Conservation (phyloP, 202 grass and related monocot genomes). For the Carex arenaria region DNA sequence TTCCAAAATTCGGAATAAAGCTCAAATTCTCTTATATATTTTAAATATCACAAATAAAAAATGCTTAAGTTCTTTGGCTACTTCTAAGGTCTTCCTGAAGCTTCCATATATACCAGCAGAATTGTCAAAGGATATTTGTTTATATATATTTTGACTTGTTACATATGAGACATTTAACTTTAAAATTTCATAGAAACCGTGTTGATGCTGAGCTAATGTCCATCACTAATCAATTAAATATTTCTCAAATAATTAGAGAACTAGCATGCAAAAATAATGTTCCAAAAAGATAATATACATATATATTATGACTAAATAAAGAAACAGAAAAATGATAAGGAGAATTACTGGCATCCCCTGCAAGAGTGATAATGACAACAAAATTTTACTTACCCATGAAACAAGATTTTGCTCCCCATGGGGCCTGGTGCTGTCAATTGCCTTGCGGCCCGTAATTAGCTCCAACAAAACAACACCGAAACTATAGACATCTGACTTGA, state of each 20-base stretch:
- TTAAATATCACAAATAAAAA: not conserved
- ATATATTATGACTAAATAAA: not conserved
- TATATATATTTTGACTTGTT: constrained; percentile 2
- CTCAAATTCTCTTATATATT: not conserved
- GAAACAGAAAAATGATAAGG: not conserved
- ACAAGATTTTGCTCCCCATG: constrained; percentile 85
- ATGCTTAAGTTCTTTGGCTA: not conserved
- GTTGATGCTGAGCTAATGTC: not conserved
- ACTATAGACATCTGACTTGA: constrained; percentile 83
- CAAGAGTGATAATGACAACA: constrained; percentile 11
- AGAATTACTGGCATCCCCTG: not conserved
- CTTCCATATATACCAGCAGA: constrained; percentile 1
- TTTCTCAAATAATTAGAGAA: constrained; percentile 11
- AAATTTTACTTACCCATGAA: constrained; percentile 62
- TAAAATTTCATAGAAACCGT: not conserved
- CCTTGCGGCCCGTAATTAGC: constrained; percentile 74
- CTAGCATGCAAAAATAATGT: not conserved
- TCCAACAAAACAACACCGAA: constrained; percentile 83
- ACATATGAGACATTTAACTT: not conserved
- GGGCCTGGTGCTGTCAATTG: constrained; percentile 59
- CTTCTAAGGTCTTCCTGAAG: constrained; percentile 1
- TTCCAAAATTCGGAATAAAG: not conserved
- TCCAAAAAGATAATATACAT: not conserved
- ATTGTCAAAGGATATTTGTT: constrained; percentile 6
- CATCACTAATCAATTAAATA: not conserved